A percentile compares a stretch with the other conserved stretches of the same genome.
Conservation (phyloP, 2,329 filamentous ascomycete species). For the Fusarium begoniae region DNA sequence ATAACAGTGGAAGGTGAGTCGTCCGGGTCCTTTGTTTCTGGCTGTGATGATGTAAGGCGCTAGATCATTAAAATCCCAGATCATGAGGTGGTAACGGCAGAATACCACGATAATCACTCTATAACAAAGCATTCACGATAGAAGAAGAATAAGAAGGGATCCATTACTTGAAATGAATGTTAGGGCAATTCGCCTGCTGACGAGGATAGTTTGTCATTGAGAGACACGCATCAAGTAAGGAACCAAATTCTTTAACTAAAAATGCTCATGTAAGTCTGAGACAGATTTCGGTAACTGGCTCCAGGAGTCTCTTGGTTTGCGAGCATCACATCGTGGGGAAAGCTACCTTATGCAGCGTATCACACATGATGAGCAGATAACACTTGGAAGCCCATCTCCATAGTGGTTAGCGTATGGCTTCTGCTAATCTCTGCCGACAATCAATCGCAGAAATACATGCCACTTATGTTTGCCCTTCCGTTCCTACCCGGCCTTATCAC, state of each 20-base stretch:
- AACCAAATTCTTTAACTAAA: neutral
- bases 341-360: neutral
- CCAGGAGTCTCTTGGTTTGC: conserved; percentile 1
- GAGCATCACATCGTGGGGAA: conserved; percentile 8
- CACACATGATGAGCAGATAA: conserved; percentile 31
- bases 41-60: conserved; percentile 3
- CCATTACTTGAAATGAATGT: neutral
- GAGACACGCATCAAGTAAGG: neutral
- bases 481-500: conserved; percentile 18
- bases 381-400: neutral
- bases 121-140: neutral
- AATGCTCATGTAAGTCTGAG: neutral
- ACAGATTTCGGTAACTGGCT: neutral
- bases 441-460: neutral
- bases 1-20: conserved; percentile 17
- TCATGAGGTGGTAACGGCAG: neutral
- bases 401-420: neutral
- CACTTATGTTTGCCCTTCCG: conserved; percentile 15
- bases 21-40: conserved; percentile 4
- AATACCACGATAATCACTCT: neutral
- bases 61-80: neutral
- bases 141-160: neutral
- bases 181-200: neutral
- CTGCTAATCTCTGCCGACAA: neutral
- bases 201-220: neutral